Conservation (phyloP, 1,284 basidiomycete genomes). For the Lentinula novae-zelandiae region DNA sequence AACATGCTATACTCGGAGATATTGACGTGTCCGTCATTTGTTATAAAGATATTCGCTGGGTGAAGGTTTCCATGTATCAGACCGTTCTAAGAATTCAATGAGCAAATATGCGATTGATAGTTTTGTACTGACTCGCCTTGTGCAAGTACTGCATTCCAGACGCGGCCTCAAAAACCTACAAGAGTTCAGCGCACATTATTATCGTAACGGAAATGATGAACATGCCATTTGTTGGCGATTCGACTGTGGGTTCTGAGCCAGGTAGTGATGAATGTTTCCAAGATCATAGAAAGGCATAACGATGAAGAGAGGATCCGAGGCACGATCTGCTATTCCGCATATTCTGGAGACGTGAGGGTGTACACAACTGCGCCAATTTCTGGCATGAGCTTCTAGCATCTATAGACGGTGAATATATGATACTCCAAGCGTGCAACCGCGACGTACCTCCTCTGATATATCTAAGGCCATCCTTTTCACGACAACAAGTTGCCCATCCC, state of each 20-base stretch:
- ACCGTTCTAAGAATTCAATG: neutral
- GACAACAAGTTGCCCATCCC: conserved; percentile 19
- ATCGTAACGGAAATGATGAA: neutral
- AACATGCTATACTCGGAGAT: conserved; percentile 23
- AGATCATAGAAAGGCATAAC: conserved; percentile 19
- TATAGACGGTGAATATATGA: neutral
- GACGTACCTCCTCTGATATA: conserved; percentile 12
- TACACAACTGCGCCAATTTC: conserved; percentile 18
- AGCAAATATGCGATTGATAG: neutral
- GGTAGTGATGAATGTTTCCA: conserved; percentile 19
- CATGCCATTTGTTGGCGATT: conserved; percentile 20
- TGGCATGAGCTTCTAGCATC: conserved; percentile 17
- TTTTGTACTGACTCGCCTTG: conserved; percentile 9
- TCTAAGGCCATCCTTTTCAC: conserved; percentile 21
- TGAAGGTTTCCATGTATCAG: conserved; percentile 6
- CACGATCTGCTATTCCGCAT: conserved; percentile 19
- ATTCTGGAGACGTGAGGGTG: conserved; percentile 22
- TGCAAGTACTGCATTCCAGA: conserved; percentile 25
- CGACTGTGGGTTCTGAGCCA: conserved; percentile 14
- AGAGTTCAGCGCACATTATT: neutral
- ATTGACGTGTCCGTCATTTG: conserved; percentile 17
- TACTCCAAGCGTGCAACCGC: no score
- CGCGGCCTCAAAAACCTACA: conserved; percentile 16
- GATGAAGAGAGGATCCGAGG: conserved; percentile 21
- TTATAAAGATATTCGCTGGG: conserved; percentile 6